Evolutionary conservation across 2,329 filamentous ascomycete genomes (phyloP).

Genomic region (Ascochyta rabiei): DNA sequence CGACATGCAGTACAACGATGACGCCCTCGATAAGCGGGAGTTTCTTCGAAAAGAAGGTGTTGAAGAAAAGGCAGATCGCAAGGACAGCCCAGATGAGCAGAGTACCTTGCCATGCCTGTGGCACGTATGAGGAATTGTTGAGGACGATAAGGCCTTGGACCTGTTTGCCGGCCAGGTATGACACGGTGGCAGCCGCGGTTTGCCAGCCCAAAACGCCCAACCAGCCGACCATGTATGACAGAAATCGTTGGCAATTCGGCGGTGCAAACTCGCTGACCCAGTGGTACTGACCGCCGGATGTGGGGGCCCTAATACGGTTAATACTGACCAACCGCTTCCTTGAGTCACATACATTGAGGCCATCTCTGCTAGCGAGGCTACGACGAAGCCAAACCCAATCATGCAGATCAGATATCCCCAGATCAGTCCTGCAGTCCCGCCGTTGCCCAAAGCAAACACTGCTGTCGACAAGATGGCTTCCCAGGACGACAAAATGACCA

Average conservation of each 20-base stretch:
- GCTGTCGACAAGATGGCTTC: constrained; percentile 20
- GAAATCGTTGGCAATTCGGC: constrained; percentile 16
- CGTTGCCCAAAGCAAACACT: constrained; percentile 27
- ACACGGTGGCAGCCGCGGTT: constrained; percentile 29
- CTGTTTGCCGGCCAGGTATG: constrained; percentile 29
- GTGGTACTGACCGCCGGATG: constrained; percentile 26
- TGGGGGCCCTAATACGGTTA: constrained; percentile 19
- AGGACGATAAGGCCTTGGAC: constrained; percentile 48
- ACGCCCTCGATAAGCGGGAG: constrained; percentile 41
- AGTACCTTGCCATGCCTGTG: constrained; percentile 55
- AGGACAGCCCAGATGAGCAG: constrained; percentile 43
- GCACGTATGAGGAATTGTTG: constrained; percentile 49
- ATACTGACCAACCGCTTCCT: not conserved
- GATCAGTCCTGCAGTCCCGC: constrained; percentile 40
- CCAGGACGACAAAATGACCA: constrained; percentile 30
- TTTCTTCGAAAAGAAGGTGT: constrained; percentile 46
- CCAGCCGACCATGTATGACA: constrained; percentile 45
- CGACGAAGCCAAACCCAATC: constrained; percentile 33
- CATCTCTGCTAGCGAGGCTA: constrained; percentile 38
- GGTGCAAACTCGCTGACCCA: constrained; percentile 43
- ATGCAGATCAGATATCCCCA: constrained; percentile 36
- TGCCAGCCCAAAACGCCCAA: constrained; percentile 48
- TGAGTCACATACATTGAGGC: constrained; percentile 31
- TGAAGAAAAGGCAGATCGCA: constrained; percentile 48
- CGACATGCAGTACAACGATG: constrained; percentile 41